phyloP scores from a whole-genome alignment of 2,329 filamentous ascomycete genomes.

The Emergomyces pasteurianus region DNA sequence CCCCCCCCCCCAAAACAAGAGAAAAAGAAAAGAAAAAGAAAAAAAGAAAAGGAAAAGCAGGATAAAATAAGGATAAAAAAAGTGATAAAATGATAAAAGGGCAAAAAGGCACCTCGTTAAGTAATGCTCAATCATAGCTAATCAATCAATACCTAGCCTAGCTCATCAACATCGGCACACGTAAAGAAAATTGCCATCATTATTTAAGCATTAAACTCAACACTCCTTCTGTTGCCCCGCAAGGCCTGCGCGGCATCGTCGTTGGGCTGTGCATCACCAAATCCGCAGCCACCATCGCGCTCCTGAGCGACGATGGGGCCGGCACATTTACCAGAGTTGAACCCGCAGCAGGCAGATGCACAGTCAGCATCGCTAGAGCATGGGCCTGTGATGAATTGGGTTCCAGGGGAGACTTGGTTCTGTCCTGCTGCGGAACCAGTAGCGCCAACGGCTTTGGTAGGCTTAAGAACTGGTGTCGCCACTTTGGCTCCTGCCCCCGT shows the following conservation, averaged over 20 bases:
- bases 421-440: neutral
- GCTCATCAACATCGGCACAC: neutral
- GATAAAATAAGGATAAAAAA: neutral
- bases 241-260: conserved; percentile 20
- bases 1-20: no score
- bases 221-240: neutral
- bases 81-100: no score
- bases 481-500: neutral
- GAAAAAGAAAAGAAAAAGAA: no score
- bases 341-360: conserved; percentile 23
- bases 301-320: conserved; percentile 24
- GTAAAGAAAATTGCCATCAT: neutral
- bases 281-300: conserved; percentile 26
- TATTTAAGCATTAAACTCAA: neutral
- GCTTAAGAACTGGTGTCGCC: neutral
- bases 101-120: no score
- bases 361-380: conserved; percentile 29
- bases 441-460: conserved; percentile 2
- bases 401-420: conserved; percentile 10
- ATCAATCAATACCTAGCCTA: neutral
- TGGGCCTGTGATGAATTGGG: conserved; percentile 29
- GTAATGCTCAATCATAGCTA: no score
- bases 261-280: conserved; percentile 24
- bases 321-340: conserved; percentile 23
- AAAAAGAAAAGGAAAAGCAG: neutral